phyloP scores from a whole-genome alignment of 164 flowering plant genomes.

The Macadamia integrifolia region DNA sequence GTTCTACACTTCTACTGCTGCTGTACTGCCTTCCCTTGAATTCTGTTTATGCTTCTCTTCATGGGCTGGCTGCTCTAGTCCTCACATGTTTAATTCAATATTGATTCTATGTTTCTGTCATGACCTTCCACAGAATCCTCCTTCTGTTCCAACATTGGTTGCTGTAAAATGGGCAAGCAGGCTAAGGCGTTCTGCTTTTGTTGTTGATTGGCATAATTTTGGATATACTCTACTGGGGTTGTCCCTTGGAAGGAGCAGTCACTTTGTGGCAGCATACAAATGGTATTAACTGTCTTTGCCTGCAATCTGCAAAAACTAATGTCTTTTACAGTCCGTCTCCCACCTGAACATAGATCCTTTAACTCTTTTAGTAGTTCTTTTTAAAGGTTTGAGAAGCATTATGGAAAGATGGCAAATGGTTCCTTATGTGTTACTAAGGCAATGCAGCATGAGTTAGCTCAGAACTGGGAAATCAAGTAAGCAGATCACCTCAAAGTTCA shows the following conservation, averaged over 20 bases:
- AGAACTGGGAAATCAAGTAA: slow-evolving; percentile 93
- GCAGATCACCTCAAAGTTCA: slow-evolving; percentile 17
- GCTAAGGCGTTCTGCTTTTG: slow-evolving; percentile 50
- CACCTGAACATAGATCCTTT: no score
- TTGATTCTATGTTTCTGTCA: slow-evolving; percentile 7
- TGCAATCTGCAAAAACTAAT: not conserved
- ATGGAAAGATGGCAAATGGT: slow-evolving; percentile 80
- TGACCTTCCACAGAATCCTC: slow-evolving; percentile 67
- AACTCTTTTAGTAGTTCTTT: slow-evolving; percentile 1
- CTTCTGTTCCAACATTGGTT: slow-evolving; percentile 89
- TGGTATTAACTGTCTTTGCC: slow-evolving; percentile 45
- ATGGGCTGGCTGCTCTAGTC: not conserved
- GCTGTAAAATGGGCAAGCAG: slow-evolving; percentile 92
- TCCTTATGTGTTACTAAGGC: slow-evolving; percentile 89
- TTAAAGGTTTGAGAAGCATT: slow-evolving; percentile 74
- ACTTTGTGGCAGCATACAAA: slow-evolving; percentile 60
- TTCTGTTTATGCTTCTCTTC: slow-evolving; percentile 5
- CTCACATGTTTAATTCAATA: not conserved
- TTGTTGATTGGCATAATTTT: slow-evolving; percentile 97
- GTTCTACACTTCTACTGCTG: no score
- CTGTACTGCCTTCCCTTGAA: not conserved
- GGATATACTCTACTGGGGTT: slow-evolving; percentile 79
- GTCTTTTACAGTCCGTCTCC: no score
- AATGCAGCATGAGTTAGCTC: slow-evolving; percentile 95
- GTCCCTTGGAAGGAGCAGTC: slow-evolving; percentile 79